Evolutionary conservation across 2,329 filamentous ascomycete genomes (phyloP).

Genomic region (Talaromyces sp.): DNA sequence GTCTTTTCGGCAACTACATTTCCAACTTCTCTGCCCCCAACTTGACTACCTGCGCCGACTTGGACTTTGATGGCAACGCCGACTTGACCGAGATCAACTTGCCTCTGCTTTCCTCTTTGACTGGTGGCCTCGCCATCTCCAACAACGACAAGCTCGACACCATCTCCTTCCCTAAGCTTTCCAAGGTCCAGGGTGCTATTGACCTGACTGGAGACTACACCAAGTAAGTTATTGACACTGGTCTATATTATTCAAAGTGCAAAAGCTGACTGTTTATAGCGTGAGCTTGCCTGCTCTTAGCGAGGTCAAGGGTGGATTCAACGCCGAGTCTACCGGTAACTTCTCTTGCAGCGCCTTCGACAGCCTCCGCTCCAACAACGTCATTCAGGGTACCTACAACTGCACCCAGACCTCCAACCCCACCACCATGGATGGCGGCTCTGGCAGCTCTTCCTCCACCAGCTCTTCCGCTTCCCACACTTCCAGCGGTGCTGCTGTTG

Average conservation of each 20-base stretch:
- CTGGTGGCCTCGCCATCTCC: constrained; percentile 77
- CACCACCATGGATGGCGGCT: constrained; percentile 30
- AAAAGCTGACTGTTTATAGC: constrained; percentile 44
- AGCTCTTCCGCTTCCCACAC: constrained; percentile 24
- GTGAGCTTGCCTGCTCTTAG: constrained; percentile 65
- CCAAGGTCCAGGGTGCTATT: constrained; percentile 72
- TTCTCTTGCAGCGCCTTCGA: constrained; percentile 58
- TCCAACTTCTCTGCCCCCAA: constrained; percentile 44
- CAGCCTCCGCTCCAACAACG: constrained; percentile 33
- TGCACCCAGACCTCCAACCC: constrained; percentile 42
- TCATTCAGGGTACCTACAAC: constrained; percentile 48
- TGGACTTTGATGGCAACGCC: constrained; percentile 57
- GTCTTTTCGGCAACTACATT: constrained; percentile 72
- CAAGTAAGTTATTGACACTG: constrained; percentile 57
- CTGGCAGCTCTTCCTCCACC: constrained; percentile 15
- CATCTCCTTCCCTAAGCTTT: constrained; percentile 67
- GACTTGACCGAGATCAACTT: constrained; percentile 70
- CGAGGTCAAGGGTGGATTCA: constrained; percentile 69
- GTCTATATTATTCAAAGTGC: background rate
- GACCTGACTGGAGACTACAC: constrained; percentile 82
- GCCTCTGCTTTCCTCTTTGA: constrained; percentile 63
- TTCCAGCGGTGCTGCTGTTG: constrained; percentile 38
- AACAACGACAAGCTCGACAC: constrained; percentile 76
- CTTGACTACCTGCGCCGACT: constrained; percentile 47
- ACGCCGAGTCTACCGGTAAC: constrained; percentile 63